Conservation (phyloP, 1,139 yeast species). For the Geotrichum candidum region DNA sequence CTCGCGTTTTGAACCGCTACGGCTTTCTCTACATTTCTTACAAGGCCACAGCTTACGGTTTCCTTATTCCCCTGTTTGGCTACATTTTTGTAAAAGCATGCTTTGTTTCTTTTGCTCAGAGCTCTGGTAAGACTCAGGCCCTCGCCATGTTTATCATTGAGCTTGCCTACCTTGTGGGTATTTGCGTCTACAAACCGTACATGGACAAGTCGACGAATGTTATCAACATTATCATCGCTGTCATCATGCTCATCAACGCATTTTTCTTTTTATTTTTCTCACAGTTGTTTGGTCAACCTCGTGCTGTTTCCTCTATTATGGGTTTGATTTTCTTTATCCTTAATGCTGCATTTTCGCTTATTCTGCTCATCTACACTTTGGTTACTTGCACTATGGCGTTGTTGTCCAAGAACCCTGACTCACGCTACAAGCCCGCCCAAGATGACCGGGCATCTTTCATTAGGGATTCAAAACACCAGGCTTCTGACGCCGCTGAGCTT, state of each 20-base stretch:
- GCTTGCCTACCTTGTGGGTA: constrained; percentile 53
- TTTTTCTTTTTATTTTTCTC: constrained; percentile 86
- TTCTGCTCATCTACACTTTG: constrained; percentile 68
- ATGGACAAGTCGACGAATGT: constrained; percentile 91
- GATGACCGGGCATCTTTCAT: constrained; percentile 92
- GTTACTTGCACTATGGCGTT: constrained; percentile 80
- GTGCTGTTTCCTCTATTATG: constrained; percentile 83
- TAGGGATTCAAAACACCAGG: constrained; percentile 42
- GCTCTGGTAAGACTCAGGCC: constrained; percentile 74
- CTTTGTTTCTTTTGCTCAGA: constrained; percentile 81
- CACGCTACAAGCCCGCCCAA: constrained; percentile 89
- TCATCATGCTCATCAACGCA: constrained; percentile 73
- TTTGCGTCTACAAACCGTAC: constrained; percentile 75
- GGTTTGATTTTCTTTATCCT: constrained; percentile 83
- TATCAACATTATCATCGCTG: constrained; percentile 77
- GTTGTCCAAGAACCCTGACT: constrained; percentile 83
- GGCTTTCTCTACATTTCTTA: constrained; percentile 90
- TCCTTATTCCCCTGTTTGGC: constrained; percentile 55
- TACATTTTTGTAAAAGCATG: constrained; percentile 71
- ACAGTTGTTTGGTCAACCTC: constrained; percentile 77
- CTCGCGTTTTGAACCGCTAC: constrained; percentile 69
- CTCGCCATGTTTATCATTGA: constrained; percentile 73
- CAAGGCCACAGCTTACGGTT: constrained; percentile 79
- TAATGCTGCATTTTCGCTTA: constrained; percentile 83
- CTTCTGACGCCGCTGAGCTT: constrained; percentile 54